Evolutionary conservation across 106 monocot species (phyloP).

Genomic region (Dactylorhiza incarnata): DNA sequence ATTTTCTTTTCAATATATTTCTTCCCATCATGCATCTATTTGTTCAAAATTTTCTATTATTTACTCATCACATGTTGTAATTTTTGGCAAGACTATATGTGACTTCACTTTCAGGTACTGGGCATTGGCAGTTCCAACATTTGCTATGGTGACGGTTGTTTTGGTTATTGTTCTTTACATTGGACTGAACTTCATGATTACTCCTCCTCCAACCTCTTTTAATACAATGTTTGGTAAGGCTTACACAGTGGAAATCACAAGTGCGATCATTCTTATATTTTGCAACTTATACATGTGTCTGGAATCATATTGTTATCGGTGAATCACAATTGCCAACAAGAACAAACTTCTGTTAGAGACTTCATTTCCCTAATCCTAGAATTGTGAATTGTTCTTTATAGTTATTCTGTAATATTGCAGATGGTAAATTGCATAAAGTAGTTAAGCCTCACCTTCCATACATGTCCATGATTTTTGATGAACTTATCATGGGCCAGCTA

Average conservation of each 20-base stretch:
- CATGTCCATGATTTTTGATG: too few species aligned
- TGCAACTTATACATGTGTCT: not conserved
- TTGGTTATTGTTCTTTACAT: conserved; percentile 60
- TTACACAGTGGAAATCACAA: not conserved
- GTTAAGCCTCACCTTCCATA: too few species aligned
- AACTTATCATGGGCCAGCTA: too few species aligned
- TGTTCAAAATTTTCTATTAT: too few species aligned
- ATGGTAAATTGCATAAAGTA: too few species aligned
- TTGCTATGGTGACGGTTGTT: conserved; percentile 52
- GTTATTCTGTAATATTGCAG: too few species aligned
- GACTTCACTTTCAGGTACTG: conserved; percentile 64
- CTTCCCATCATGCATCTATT: too few species aligned
- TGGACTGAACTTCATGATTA: conserved; percentile 79
- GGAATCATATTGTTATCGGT: not conserved
- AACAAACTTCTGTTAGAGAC: not conserved
- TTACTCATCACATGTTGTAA: too few species aligned
- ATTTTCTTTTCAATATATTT: too few species aligned
- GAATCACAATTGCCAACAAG: not conserved
- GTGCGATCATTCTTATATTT: not conserved
- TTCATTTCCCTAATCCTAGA: too few species aligned
- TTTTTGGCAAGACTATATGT: not conserved
- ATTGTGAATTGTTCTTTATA: too few species aligned
- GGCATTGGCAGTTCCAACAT: conserved; percentile 92
- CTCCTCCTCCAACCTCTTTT: conserved; percentile 77
- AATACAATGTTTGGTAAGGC: conserved; percentile 79